Evolutionary conservation across 2,329 filamentous ascomycete genomes (phyloP), one percentile per base, ranked within the genome.

Genomic region (Claviceps fusiformis): DNA sequence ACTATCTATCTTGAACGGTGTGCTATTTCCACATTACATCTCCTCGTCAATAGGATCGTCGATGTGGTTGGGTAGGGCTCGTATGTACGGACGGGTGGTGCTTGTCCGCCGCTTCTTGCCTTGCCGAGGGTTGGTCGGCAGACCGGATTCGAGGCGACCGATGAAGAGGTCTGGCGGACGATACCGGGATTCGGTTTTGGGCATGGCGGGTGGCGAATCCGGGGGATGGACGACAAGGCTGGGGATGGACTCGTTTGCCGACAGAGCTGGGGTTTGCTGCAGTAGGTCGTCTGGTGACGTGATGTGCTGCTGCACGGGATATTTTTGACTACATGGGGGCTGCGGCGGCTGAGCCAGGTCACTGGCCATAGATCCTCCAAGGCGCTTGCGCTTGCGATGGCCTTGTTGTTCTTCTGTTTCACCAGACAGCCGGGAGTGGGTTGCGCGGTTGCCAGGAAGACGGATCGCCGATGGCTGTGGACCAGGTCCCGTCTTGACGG

Each of bases 21-120:
- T n/a, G n/a, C 45, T 31, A 47, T 2, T 24, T 31, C 17, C 45
- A 29, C n/a, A 39, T 47, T 19, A 46, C 27, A 19, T 27, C 4
- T 9, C 53, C 15, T 57, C 50, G 17, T 70, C 68, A 52, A 70
- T 69, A 48, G 67, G 67, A 55, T 70, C 68, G 19, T 59, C 64
- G 15, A 66, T 58, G 53, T 67, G 62, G 55, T 66, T 59, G 15
- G 68, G 67, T 59, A 70, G 59, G 19, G 63, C 55, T 52, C 68
- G 63, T 54, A 70, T 66, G 54, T 69, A 64, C 19, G 66, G 67
- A 50, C 68, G 62, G 35, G 58, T 60, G 29, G 58, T 59, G n/a
- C 56, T 55, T n/a, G 61, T 59, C 56, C 62, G 60, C 43, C 52
- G 46, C 35, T 29, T 39, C 43, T 51, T 57, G 50, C 55, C 61